Base-by-base conservation (phyloP, 345 rosid species). In the Clausena lansium region DNA sequence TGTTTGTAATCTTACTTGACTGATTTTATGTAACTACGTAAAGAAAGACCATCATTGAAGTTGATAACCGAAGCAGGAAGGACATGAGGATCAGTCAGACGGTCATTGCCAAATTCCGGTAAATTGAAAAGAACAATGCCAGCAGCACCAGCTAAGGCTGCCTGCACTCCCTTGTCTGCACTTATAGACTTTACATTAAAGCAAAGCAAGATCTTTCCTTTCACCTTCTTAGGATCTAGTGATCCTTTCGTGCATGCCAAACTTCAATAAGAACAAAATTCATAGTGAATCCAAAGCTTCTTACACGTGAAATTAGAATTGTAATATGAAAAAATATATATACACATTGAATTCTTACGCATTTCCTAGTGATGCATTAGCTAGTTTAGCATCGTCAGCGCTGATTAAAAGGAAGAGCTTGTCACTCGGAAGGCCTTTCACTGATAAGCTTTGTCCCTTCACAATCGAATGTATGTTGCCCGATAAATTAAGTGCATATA, bases 361-460 rank as follows among this genome's bases (percentile, higher is more conserved):
- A 50, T 89, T 83, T 24, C 55, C 28, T 3, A 59, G 50, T 38
- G 89, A 71, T 73, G 89, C 88, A 79, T 94, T 89, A 22, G 84
- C 76, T 41, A 81, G 83, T 86, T 76, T 82, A 50, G 95, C 97
- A 65, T 77, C 68, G 8, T 83, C 83, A 76, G 97, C 89, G 25
- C 81, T 85, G 22, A 94, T 86, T 15, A 94, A 77, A 54, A 91
- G 85, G 80, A 86, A 92, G 63, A 83, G 85, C 76, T 81, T 89
- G 36, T 80, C 71, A 66, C 77, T 71, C 27, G 89, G 88, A 73
- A 91, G 78, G 17, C 86, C 73, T n/a, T 75, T 70, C 25, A 65
- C 28, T 13, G 98, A 86, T 83, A 96, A 82, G 82, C 98, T 96
- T 76, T 88, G 85, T 71, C 99, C 99, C 98, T 95, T 57, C 25